Base-by-base conservation (phyloP, 768 basidiomycete genomes). In the Rhizopogon salebrosus region DNA sequence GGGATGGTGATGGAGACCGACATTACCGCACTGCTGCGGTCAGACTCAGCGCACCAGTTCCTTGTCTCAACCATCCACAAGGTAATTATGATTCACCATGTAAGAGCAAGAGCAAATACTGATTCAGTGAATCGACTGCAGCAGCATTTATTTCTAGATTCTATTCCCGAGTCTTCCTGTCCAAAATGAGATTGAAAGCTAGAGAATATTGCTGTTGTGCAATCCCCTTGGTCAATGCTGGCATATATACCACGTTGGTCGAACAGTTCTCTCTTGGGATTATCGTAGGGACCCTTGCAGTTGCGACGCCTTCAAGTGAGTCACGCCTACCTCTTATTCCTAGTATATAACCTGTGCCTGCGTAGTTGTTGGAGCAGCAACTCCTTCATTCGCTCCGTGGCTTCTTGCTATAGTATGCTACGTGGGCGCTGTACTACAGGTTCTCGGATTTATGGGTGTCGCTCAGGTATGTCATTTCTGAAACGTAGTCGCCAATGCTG, bases 181-280 rank as follows among this genome's bases (percentile, higher is more conserved):
- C 46, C 26, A 42, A 52, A 64, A 87, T 89, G 86, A 42, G 52
- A 64, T 87, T 89, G 86, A 88, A 84, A 67, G 71, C 84, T 48
- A 81, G 90, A 72, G 85, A 92, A 45, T 95, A 93, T 64, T 97
- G 93, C 64, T 97, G 93, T 68, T 92, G 89, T 62, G 94, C 94
- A 40, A 87, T 98, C 54, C 95, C 95, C 8, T 71, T 93, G 45
- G 75, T 93, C 57, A 95, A 99, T 72, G 79, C 83, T 55, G 97
- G 97, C 29, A 89, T 98, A 49, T 98, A 97, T 61, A 68, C 81
- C 18, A 80, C 87, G 26, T 68, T 98, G 45, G 66, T 74, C 0
- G 90, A 95, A 66, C 94, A 97, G 70, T 76, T 90, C 39, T 72
- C 80, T 14, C 65, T 85, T 18, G 84, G 80, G 4, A 62, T 91